Evolutionary conservation across 1,139 yeast genomes (phyloP).

Genomic region (Nakaseomyces uthaithaninus): DNA sequence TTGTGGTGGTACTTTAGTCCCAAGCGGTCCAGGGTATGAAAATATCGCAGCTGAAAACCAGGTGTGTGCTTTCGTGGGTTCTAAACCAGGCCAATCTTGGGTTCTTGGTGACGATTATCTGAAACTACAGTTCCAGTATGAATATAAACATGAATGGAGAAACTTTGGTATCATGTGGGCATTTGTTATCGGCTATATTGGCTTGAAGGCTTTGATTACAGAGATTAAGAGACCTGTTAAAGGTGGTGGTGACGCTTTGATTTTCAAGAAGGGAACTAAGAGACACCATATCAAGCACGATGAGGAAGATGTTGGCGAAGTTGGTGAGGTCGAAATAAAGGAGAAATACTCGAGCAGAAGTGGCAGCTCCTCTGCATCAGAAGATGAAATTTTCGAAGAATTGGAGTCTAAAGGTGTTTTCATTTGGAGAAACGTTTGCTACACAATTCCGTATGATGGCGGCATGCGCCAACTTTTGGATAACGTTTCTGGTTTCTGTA

Average conservation of each 20-base stretch:
- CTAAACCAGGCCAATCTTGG: constrained; percentile 34
- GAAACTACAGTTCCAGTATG: constrained; percentile 34
- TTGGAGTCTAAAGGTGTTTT: constrained; percentile 29
- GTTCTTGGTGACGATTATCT: constrained; percentile 45
- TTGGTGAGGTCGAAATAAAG: constrained; percentile 15
- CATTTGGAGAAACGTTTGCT: constrained; percentile 39
- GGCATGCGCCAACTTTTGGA: constrained; percentile 38
- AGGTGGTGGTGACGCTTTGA: constrained; percentile 38
- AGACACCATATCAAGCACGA: constrained; percentile 12
- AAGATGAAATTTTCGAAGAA: constrained; percentile 20
- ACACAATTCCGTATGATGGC: constrained; percentile 33
- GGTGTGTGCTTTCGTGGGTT: constrained; percentile 46
- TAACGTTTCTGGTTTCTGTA: constrained; percentile 47
- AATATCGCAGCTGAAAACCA: constrained; percentile 35
- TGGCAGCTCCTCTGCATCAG: constrained; percentile 12
- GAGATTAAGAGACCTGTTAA: constrained; percentile 36
- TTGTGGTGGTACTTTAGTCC: constrained; percentile 42
- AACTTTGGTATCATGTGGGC: constrained; percentile 43
- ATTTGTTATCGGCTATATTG: constrained; percentile 36
- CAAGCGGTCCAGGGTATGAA: constrained; percentile 46
- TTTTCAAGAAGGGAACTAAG: constrained; percentile 33
- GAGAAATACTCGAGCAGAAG: constrained; percentile 17
- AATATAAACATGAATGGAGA: constrained; percentile 42
- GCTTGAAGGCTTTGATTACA: constrained; percentile 34
- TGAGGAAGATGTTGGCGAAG: constrained; percentile 18